A percentile compares a stretch with the other conserved stretches of the same genome.
phyloP scores from a whole-genome alignment of 1,139 yeast species.

The Yamadazyma pseudoaaseri region DNA sequence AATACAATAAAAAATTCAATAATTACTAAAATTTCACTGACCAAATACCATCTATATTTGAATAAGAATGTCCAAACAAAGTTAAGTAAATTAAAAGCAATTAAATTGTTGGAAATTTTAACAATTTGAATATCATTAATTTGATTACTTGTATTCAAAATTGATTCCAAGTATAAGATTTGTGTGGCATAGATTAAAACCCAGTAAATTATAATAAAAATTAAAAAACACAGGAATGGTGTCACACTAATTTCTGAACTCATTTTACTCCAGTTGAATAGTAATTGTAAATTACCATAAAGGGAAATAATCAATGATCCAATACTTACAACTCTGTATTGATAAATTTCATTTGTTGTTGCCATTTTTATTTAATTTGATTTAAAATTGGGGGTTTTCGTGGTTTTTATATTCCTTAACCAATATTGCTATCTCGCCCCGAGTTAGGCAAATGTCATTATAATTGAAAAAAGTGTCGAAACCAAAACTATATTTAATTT shows the following conservation, averaged over 20 bases:
- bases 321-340: constrained; percentile 45
- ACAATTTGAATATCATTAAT: constrained; percentile 13
- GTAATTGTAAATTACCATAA: constrained; percentile 53
- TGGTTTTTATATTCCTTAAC: constrained; percentile 1
- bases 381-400: background rate
- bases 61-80: constrained; percentile 64
- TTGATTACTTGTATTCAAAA: constrained; percentile 40
- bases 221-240: constrained; percentile 64
- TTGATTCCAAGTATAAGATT: constrained; percentile 26
- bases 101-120: constrained; percentile 43
- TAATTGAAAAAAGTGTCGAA: background rate
- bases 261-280: constrained; percentile 47
- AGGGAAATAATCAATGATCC: constrained; percentile 52
- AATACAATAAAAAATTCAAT: constrained; percentile 56
- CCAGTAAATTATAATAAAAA: constrained; percentile 61
- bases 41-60: constrained; percentile 52
- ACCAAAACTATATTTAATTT: no score
- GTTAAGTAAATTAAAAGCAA: constrained; percentile 56
- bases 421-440: constrained; percentile 3
- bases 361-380: constrained; percentile 4
- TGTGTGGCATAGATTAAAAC: constrained; percentile 52
- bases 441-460: constrained; percentile 3
- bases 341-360: constrained; percentile 11
- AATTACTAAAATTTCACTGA: constrained; percentile 56
- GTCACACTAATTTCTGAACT: constrained; percentile 49